Conservation (phyloP, 345 rosid species). For the Eutrema heterophyllum region DNA sequence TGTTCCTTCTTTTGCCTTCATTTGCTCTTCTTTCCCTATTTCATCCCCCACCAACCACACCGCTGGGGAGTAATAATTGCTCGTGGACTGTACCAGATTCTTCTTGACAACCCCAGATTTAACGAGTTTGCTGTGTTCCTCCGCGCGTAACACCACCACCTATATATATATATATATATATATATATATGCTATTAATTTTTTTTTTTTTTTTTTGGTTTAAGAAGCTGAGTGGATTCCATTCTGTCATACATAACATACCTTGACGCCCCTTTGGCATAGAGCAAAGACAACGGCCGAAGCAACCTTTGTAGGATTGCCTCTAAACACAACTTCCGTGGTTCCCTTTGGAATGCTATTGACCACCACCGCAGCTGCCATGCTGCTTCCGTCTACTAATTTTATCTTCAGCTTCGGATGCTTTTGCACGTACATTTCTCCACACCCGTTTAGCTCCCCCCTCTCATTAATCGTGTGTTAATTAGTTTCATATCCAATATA, state of each 20-base stretch:
- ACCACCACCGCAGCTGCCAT: slow-evolving; percentile 43
- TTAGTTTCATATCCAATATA: background rate
- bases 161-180: background rate
- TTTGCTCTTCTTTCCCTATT: slow-evolving; percentile 38
- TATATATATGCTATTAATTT: background rate
- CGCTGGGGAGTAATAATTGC: background rate
- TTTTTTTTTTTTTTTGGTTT: background rate
- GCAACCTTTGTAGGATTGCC: slow-evolving; percentile 42
- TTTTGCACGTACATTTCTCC: slow-evolving; percentile 41
- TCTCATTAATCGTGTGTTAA: background rate
- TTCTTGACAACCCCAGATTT: background rate
- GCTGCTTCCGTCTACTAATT: slow-evolving; percentile 52
- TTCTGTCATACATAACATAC: background rate
- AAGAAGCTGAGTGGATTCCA: background rate
- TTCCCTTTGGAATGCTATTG: slow-evolving; percentile 34
- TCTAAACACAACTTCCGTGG: slow-evolving; percentile 32
- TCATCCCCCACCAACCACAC: slow-evolving; percentile 58
- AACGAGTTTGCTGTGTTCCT: background rate
- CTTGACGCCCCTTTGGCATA: slow-evolving; percentile 37
- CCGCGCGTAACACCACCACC: background rate
- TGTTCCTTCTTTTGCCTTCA: slow-evolving; percentile 43
- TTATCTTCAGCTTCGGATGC: slow-evolving; percentile 38
- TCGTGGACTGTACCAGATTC: background rate
- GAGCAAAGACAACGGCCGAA: slow-evolving; percentile 27
- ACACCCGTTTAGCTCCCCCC: slow-evolving; percentile 32